Evolutionary conservation across 441 rosid genomes (phyloP), one percentile per base, ranked within the genome.

Genomic region (Pelargonium australe): DNA sequence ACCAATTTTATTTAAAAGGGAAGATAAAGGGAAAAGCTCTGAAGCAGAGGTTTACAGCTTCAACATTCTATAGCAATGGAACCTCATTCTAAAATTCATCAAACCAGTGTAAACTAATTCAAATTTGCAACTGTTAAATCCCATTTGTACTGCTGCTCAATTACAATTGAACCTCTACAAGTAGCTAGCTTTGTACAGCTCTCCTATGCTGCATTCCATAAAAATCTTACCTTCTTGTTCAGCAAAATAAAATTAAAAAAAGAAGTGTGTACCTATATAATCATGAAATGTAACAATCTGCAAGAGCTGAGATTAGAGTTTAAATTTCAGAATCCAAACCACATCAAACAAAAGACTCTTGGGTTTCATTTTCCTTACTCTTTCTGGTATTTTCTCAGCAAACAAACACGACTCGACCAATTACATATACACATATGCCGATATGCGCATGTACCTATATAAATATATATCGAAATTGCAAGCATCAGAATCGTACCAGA

Each of bases 401-500:
- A 20, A 58, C 31, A 16, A 58, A 8, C 4, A 6, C 2, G 11
- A 58, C n/a, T 40, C 69, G 4, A 4, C 6, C 43, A 14, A 53
- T 31, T 31, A 53, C 2, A 16, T 25, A 55, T 16, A 55, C 5
- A 19, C 28, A 58, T 3, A n/a, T 7, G 58, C 58, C 1, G 5
- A 19, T 12, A 9, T 19, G 9, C 31, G 31, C 63, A 11, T 7
- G 62, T 9, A 47, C 53, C 53, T 0, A 23, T 25, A 13, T n/a
- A 12, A 34, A 0, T 20, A 65, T 9, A 14, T 41, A 43, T 9
- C 7, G 16, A 40, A 31, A 3, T 12, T 25, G 34, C 7, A 40
- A 1, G 14, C 3, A 28, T 23, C 12, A 61, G 37, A 20, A 63
- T 71, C 60, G 23, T 73, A 92, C 96, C 85, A 80, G 80, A 67